Percentiles rank a stretch among this genome's conserved stretches.
These are phyloP conservation scores for Urochloa ruziziensis DNA, from an alignment of 176 grass and related monocot genomes.

Conservation along the genomic window DNA sequence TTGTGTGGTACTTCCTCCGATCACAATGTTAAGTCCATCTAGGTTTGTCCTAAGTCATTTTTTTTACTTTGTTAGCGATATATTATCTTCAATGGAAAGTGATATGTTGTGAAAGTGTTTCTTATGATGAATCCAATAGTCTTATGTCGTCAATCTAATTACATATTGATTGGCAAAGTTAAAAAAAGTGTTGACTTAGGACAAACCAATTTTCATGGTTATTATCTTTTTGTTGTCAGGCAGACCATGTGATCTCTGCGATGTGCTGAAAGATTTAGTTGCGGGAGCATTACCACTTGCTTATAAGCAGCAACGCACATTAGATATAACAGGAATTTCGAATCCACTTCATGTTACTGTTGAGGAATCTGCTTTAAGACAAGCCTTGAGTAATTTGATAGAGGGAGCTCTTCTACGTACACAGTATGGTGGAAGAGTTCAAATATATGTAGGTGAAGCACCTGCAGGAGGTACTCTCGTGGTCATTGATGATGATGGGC, in stretches of 20 bases:
- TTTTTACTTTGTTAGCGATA: background rate
- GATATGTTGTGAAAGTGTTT: background rate
- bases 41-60: background rate
- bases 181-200: background rate
- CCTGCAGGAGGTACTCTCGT: slow-evolving; percentile 60
- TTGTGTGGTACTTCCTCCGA: background rate
- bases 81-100: background rate
- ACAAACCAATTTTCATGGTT: no score
- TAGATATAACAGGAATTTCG: slow-evolving; percentile 51
- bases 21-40: background rate
- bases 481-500: slow-evolving; percentile 79
- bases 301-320: slow-evolving; percentile 52
- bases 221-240: slow-evolving; percentile 49
- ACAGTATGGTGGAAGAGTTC: slow-evolving; percentile 51
- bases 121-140: background rate
- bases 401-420: slow-evolving; percentile 76
- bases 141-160: background rate
- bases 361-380: slow-evolving; percentile 67
- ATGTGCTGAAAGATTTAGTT: slow-evolving; percentile 68
- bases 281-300: slow-evolving; percentile 58
- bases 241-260: slow-evolving; percentile 64
- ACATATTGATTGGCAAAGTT: background rate
- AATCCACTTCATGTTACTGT: slow-evolving; percentile 54
- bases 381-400: slow-evolving; percentile 82
- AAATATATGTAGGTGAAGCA: slow-evolving; percentile 54